Percentiles rank a stretch among this genome's conserved stretches.
phyloP scores from a whole-genome alignment of 768 basidiomycete genomes.

The Cystofilobasidium capitatum region DNA sequence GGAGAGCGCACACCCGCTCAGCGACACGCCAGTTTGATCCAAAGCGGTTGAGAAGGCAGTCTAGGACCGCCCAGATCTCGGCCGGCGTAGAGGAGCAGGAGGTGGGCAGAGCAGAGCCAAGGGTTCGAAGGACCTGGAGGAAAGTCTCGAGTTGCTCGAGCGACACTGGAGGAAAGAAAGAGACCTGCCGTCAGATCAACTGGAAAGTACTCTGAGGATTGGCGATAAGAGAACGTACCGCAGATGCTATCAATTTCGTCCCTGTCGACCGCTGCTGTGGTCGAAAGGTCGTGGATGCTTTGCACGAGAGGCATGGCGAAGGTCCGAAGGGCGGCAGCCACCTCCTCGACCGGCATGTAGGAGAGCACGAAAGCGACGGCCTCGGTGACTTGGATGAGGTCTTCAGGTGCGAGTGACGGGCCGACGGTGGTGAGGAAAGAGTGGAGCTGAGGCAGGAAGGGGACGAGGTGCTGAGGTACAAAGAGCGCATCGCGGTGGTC shows the following conservation, averaged over 20 bases:
- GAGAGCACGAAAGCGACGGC: constrained; percentile 92
- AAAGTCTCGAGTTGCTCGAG: constrained; percentile 91
- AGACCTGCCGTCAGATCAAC: constrained; percentile 2
- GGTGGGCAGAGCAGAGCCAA: constrained; percentile 70
- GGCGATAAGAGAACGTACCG: constrained; percentile 46
- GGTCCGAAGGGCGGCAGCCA: constrained; percentile 71
- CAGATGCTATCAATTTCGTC: constrained; percentile 59
- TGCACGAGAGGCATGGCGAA: constrained; percentile 79
- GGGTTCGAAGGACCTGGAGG: constrained; percentile 68
- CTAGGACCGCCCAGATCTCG: constrained; percentile 76
- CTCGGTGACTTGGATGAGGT: constrained; percentile 83
- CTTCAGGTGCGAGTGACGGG: constrained; percentile 68
- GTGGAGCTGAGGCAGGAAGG: constrained; percentile 84
- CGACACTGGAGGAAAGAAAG: constrained; percentile 48
- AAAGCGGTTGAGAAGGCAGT: constrained; percentile 66
- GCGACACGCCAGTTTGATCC: constrained; percentile 64
- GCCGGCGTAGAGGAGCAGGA: constrained; percentile 66
- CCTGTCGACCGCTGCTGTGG: constrained; percentile 44
- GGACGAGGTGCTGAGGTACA: constrained; percentile 62
- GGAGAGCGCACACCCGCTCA: constrained; percentile 71
- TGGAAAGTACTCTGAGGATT: not conserved
- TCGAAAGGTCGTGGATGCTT: constrained; percentile 53
- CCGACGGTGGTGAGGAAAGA: constrained; percentile 74
- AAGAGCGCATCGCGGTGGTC: not conserved
- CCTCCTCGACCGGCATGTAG: constrained; percentile 73